These are phyloP conservation scores for Suillus spraguei DNA, from an alignment of 768 basidiomycete species.

Conservation along the genomic window DNA sequence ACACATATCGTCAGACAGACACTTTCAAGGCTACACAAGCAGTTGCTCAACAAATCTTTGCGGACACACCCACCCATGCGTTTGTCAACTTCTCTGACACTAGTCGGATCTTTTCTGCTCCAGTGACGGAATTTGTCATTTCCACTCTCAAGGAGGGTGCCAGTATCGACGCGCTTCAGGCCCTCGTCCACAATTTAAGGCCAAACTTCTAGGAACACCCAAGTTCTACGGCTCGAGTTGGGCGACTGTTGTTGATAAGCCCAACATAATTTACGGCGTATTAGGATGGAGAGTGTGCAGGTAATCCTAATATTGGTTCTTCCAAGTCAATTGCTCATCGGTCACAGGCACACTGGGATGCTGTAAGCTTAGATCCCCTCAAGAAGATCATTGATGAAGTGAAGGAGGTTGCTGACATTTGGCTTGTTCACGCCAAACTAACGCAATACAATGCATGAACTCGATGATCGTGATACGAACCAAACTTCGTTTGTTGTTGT, in stretches of 20 bases:
- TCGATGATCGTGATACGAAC: background rate
- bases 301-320: conserved; percentile 19
- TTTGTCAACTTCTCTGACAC: conserved; percentile 28
- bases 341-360: conserved; percentile 37
- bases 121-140: conserved; percentile 36
- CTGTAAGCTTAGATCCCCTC: conserved; percentile 30
- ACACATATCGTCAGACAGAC: conserved; percentile 13
- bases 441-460: conserved; percentile 15
- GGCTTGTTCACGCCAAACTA: conserved; percentile 34
- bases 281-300: conserved; percentile 40
- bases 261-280: conserved; percentile 30
- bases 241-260: conserved; percentile 24
- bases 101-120: conserved; percentile 24
- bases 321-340: conserved; percentile 3
- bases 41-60: conserved; percentile 18
- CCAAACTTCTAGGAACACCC: conserved; percentile 19
- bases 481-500: background rate
- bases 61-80: conserved; percentile 17
- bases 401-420: conserved; percentile 28
- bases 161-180: conserved; percentile 20
- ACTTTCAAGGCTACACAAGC: conserved; percentile 11
- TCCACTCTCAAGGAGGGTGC: conserved; percentile 30
- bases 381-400: conserved; percentile 31
- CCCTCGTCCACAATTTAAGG: conserved; percentile 28
- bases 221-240: conserved; percentile 34